Evolutionary conservation across 768 basidiomycete genomes (phyloP).

Genomic region (Suillus plorans): DNA sequence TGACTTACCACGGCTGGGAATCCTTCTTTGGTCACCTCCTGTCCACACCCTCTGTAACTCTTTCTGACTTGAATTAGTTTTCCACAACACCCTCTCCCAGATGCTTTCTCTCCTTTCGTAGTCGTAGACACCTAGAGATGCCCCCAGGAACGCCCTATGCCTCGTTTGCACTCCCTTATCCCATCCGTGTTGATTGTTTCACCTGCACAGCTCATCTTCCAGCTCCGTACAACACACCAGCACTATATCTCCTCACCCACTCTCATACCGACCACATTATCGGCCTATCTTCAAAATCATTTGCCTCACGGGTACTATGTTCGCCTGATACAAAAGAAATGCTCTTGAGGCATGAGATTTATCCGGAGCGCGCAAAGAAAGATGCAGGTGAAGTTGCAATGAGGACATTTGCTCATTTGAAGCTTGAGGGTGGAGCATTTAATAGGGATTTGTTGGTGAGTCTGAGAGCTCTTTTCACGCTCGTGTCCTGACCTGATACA

Average conservation of each 20-base stretch:
- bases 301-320: constrained; percentile 72
- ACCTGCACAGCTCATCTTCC: constrained; percentile 37
- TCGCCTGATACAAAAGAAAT: constrained; percentile 85
- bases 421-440: constrained; percentile 56
- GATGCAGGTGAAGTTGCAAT: constrained; percentile 16
- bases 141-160: constrained; percentile 76
- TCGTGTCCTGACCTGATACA: background rate
- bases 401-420: constrained; percentile 68
- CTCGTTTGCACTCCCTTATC: constrained; percentile 76
- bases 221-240: constrained; percentile 32
- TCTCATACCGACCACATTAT: constrained; percentile 87
- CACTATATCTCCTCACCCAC: constrained; percentile 80
- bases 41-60: background rate
- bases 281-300: constrained; percentile 75
- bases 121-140: constrained; percentile 40
- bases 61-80: background rate
- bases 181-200: constrained; percentile 88
- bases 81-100: background rate
- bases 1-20: background rate
- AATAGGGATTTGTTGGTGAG: constrained; percentile 63
- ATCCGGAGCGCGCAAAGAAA: constrained; percentile 51
- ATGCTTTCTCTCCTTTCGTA: background rate
- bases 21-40: constrained; percentile 1
- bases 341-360: constrained; percentile 76
- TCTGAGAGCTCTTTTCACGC: background rate